Conservation (phyloP, 2,329 filamentous ascomycete genomes). For the Delphinella strobiligena region DNA sequence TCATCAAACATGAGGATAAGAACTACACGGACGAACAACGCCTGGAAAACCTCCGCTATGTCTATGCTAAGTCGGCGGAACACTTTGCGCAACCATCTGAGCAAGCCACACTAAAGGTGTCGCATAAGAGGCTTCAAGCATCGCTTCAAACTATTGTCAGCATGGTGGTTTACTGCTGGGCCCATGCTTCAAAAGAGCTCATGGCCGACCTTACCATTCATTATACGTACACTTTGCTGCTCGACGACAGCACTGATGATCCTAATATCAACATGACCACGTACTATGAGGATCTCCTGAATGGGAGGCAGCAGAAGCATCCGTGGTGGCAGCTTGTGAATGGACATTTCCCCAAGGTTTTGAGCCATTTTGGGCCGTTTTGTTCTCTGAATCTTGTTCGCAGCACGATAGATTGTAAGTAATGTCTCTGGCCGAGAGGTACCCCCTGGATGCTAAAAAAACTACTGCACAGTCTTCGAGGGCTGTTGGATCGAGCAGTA, state of each 20-base stretch:
- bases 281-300: not conserved
- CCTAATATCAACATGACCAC: not conserved
- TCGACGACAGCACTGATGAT: not conserved
- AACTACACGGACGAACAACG: not conserved
- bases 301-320: not conserved
- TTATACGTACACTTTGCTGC: not conserved
- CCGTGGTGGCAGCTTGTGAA: not conserved
- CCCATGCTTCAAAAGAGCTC: not conserved
- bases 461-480: not conserved
- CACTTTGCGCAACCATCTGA: not conserved
- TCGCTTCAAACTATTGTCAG: not conserved
- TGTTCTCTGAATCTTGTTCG: not conserved
- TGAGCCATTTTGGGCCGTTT: not conserved
- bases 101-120: not conserved
- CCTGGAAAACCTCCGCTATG: not conserved
- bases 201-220: not conserved
- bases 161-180: not conserved
- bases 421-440: no score
- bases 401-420: not conserved
- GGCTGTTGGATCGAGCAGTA: constrained; percentile 6
- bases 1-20: not conserved
- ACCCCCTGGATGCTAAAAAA: no score
- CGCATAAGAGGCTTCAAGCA: not conserved
- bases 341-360: not conserved
- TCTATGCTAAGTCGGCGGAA: not conserved